Base-by-base conservation (phyloP, 2,329 filamentous ascomycete genomes). In the Celoporthe dispersa region DNA sequence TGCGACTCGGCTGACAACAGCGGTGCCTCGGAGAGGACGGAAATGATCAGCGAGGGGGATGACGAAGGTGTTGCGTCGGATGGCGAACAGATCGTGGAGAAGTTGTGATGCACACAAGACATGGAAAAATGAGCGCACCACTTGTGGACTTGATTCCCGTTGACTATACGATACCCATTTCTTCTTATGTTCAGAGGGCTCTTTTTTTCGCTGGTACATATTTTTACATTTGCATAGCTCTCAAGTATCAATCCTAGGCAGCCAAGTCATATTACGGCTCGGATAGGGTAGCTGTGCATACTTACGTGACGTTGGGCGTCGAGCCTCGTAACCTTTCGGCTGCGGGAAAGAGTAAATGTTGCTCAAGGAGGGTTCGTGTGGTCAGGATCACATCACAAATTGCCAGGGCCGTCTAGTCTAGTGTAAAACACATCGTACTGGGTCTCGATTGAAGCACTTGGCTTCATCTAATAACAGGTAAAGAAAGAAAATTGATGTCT, bases 21-120 rank as follows among this genome's bases (percentile, higher is more conserved):
- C 28, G 37, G 39, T 31, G 53, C 31, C 48, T 71, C 70, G 16
- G 64, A 67, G n/a, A 48, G 19, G n/a, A 67, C 61, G n/a, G 61
- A 70, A 35, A 11, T 51, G 37, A 39, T 59, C 25, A 67, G 67
- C 25, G 64, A 66, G 22, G 53, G 51, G 16, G 64, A 66, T 6
- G 63, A 41, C 19, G n/a, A 35, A 31, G 37, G 64, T 19, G 37
- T 51, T 31, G 60, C 37, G 48, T n/a, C 33, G 55, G 14, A 48
- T 61, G 41, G 14, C 28, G 19, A 39, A 16, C 48, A 41, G 12
- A 28, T 6, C 11, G 25, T 33, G 12, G 31, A 55, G 19, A 33
- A 33, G 35, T 14, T 44, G 7, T 63, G 59, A 68, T 12, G 6
- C n/a, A 35, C 12, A 31, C 31, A 57, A 35, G 19, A 41, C 14